Evolutionary conservation across 495 filamentous ascomycete species (phyloP).

Genomic region (Rhizodiscina lignyota): DNA sequence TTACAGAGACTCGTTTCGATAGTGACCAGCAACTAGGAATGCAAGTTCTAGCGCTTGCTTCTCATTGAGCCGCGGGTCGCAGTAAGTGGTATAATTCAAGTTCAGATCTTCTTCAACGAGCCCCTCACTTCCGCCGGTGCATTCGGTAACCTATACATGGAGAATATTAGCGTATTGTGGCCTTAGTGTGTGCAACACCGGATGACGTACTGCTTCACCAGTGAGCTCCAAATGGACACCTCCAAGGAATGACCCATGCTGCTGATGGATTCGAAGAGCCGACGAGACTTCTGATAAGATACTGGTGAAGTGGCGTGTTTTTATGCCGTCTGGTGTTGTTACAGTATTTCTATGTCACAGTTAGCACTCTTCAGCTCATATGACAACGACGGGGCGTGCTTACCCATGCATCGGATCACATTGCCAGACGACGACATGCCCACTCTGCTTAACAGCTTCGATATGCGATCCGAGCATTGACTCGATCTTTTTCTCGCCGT

Average conservation of each 20-base stretch:
- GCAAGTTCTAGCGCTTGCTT: conserved; percentile 93
- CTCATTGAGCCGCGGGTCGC: conserved; percentile 89
- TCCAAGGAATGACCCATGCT: conserved; percentile 68
- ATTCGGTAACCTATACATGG: too few species aligned
- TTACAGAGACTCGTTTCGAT: conserved; percentile 32
- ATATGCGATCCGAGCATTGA: conserved; percentile 67
- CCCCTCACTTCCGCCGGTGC: conserved; percentile 76
- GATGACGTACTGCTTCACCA: conserved; percentile 83
- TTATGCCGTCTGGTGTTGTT: conserved; percentile 55
- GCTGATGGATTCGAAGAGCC: conserved; percentile 67
- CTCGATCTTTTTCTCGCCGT: conserved; percentile 60
- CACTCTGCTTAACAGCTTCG: conserved; percentile 59
- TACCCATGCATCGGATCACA: conserved; percentile 97
- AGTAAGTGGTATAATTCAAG: conserved; percentile 84
- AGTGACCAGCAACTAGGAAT: conserved; percentile 82
- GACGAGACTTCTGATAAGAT: conserved; percentile 73
- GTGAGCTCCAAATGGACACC: conserved; percentile 92
- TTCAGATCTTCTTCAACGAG: conserved; percentile 74
- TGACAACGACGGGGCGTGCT: too few species aligned
- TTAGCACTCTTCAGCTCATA: too few species aligned
- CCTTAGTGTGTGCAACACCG: too few species aligned
- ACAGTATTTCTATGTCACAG: conserved; percentile 36
- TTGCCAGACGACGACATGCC: conserved; percentile 81
- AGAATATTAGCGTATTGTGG: too few species aligned
- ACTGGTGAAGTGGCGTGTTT: conserved; percentile 74